phyloP scores from a whole-genome alignment of 306 rosid species.

The Prunus persica region Prunus_persica_NCBIv2 NC_034009.1:34545501-34546000 shows the following conservation, averaged over 20 bases:
- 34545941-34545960: neutral
- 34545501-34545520: neutral
- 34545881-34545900: neutral
- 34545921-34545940: neutral
- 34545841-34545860: neutral
- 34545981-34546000: no score
- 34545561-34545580: no score
- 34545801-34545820: no score
- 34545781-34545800: neutral
- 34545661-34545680: neutral
- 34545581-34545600: neutral
- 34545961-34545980: no score
- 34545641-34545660: neutral
- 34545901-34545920: neutral
- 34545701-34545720: neutral
- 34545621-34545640: neutral
- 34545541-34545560: no score
- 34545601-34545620: neutral
- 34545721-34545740: neutral
- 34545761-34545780: neutral
- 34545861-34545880: neutral
- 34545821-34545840: neutral
- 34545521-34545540: neutral
- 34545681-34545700: neutral
- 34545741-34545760: fast-evolving